Conservation (phyloP, 768 basidiomycete species). For the Boletus sp. region DNA sequence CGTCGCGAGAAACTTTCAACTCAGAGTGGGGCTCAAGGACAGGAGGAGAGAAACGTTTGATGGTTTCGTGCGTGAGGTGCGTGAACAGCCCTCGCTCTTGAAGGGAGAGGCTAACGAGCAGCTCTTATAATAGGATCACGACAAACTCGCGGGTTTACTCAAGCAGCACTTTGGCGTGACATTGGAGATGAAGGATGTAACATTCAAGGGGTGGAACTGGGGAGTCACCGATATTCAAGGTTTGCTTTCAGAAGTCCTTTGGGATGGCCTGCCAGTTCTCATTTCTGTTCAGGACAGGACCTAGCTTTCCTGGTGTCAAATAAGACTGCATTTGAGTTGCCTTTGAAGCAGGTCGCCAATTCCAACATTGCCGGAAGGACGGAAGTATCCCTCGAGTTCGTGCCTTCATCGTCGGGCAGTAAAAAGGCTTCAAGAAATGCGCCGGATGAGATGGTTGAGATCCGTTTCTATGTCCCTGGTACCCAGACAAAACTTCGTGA, state of each 20-base stretch:
- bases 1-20: conserved; percentile 89
- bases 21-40: conserved; percentile 79
- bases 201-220: conserved; percentile 99
- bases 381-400: conserved; percentile 98
- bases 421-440: conserved; percentile 43
- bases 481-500: conserved; percentile 56
- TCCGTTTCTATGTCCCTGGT: conserved; percentile 94
- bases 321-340: conserved; percentile 86
- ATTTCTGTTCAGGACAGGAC: conserved; percentile 64
- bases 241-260: conserved; percentile 29
- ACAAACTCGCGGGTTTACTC: conserved; percentile 72
- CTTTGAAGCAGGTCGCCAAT: conserved; percentile 83
- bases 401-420: conserved; percentile 41
- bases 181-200: conserved; percentile 80
- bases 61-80: conserved; percentile 86
- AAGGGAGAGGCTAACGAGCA: neutral
- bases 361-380: conserved; percentile 97
- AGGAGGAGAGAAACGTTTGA: conserved; percentile 83
- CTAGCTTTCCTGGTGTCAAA: conserved; percentile 88
- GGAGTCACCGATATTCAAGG: conserved; percentile 93
- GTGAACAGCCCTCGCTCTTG: neutral
- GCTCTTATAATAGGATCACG: conserved; percentile 66
- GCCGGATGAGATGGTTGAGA: conserved; percentile 89
- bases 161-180: conserved; percentile 87
- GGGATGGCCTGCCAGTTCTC: neutral